These are phyloP conservation scores for Stereocaulon alpinum DNA, from an alignment of 495 filamentous ascomycete genomes.

Conservation along the genomic window DNA sequence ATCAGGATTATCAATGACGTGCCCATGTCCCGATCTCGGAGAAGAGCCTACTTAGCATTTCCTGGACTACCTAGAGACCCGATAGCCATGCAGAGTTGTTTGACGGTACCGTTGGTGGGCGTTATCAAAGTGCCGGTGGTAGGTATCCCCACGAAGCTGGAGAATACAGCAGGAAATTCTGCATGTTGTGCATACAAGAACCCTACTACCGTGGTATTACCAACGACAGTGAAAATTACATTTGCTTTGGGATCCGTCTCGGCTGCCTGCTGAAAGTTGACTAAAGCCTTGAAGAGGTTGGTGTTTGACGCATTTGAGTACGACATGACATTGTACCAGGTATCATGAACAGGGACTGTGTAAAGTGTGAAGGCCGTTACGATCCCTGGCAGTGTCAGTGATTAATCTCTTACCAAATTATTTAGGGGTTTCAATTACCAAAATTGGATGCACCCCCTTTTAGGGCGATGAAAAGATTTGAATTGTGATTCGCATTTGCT, in stretches of 20 bases:
- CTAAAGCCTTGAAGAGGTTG: constrained; percentile 4
- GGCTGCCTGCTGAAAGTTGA: too few species aligned
- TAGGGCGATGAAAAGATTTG: constrained; percentile 26
- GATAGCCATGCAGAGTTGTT: not conserved
- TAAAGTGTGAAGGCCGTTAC: constrained; percentile 47
- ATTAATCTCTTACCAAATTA: not conserved
- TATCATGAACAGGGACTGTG: constrained; percentile 30
- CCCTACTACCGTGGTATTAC: constrained; percentile 6
- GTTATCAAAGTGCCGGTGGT: too few species aligned
- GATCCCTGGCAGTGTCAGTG: constrained; percentile 32
- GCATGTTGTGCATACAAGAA: too few species aligned
- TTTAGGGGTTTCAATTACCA: constrained; percentile 12
- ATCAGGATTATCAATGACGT: constrained; percentile 5
- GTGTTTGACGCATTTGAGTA: too few species aligned
- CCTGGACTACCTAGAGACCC: constrained; percentile 4
- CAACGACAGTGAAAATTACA: constrained; percentile 4
- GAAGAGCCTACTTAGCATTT: too few species aligned
- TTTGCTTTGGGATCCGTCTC: constrained; percentile 11
- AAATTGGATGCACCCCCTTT: constrained; percentile 27
- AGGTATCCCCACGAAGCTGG: constrained; percentile 6
- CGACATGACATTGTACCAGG: constrained; percentile 4
- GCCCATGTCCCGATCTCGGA: too few species aligned
- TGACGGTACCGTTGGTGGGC: not conserved
- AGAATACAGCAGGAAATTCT: constrained; percentile 10
- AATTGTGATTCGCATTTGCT: constrained; percentile 31